phyloP scores from a whole-genome alignment of 495 filamentous ascomycete species.

The Cairneyella variabilis region DNA sequence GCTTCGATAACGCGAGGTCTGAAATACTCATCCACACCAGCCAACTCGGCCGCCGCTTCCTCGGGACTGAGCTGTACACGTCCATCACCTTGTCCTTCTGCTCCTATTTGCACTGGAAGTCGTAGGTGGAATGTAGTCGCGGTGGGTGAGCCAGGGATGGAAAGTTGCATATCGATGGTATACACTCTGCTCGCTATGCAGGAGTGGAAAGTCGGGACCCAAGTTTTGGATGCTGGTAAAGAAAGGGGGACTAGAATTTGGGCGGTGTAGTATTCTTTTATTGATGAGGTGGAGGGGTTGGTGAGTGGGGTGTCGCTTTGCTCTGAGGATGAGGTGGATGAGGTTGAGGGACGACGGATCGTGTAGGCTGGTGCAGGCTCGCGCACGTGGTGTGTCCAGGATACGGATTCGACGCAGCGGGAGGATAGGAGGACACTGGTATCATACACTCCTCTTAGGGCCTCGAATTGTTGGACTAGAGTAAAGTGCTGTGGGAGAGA shows the following conservation, averaged over 20 bases:
- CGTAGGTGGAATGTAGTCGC: conserved; percentile 58
- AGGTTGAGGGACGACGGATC: conserved; percentile 52
- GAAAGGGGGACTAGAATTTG: conserved; percentile 69
- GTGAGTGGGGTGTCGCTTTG: conserved; percentile 9
- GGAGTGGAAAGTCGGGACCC: conserved; percentile 84
- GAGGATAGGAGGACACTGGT: conserved; percentile 60
- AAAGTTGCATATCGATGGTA: conserved; percentile 62
- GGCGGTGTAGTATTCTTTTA: conserved; percentile 59
- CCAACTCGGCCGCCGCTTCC: conserved; percentile 23
- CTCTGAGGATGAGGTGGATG: conserved; percentile 19
- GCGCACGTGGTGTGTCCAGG: conserved; percentile 49
- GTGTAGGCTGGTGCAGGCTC: conserved; percentile 6
- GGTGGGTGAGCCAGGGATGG: conserved; percentile 55
- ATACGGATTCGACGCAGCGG: conserved; percentile 57
- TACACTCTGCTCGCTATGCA: conserved; percentile 83
- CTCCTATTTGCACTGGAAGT: conserved; percentile 73
- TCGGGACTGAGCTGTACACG: conserved; percentile 5
- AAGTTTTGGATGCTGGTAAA: conserved; percentile 60
- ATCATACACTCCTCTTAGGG: conserved; percentile 59
- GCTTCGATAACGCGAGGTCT: conserved; percentile 40
- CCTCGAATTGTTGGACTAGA: conserved; percentile 39
- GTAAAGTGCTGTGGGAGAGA: conserved; percentile 57
- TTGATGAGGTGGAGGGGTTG: conserved; percentile 8
- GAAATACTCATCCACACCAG: conserved; percentile 43
- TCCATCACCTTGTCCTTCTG: conserved; percentile 29